phyloP scores from a whole-genome alignment of 2,329 filamentous ascomycete species.

The Monosporascus sp. region DNA sequence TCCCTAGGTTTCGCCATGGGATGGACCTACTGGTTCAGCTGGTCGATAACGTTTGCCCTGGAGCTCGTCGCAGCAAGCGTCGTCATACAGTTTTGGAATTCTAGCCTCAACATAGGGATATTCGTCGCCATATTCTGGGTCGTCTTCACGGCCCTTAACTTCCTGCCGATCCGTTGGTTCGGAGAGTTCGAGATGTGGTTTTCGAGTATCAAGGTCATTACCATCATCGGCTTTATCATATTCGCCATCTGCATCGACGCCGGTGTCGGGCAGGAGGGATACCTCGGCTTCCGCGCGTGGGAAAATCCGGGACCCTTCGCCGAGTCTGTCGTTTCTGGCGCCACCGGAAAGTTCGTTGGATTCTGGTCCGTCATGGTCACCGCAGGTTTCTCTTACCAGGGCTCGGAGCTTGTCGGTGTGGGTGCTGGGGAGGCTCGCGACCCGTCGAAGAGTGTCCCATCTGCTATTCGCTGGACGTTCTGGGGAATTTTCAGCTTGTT shows the following conservation, averaged over 20 bases:
- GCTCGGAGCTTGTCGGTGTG: slow-evolving; percentile 71
- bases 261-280: slow-evolving; percentile 63
- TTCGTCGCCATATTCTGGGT: slow-evolving; percentile 72
- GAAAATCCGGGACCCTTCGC: slow-evolving; percentile 62
- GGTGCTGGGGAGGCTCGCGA: slow-evolving; percentile 73
- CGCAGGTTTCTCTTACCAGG: slow-evolving; percentile 66
- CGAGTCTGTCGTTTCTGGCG: slow-evolving; percentile 49
- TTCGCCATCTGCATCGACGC: slow-evolving; percentile 72
- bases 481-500: slow-evolving; percentile 70
- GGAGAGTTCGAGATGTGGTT: slow-evolving; percentile 79
- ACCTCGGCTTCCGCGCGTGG: slow-evolving; percentile 72
- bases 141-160: slow-evolving; percentile 63
- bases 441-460: slow-evolving; percentile 66
- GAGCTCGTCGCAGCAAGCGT: slow-evolving; percentile 68
- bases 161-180: slow-evolving; percentile 66
- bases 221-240: slow-evolving; percentile 70
- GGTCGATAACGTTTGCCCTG: slow-evolving; percentile 65
- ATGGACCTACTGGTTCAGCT: slow-evolving; percentile 81
- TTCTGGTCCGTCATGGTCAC: slow-evolving; percentile 66
- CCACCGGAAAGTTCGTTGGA: slow-evolving; percentile 58
- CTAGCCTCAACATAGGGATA: slow-evolving; percentile 58
- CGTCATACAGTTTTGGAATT: slow-evolving; percentile 72
- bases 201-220: slow-evolving; percentile 70
- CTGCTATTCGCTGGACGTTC: slow-evolving; percentile 69
- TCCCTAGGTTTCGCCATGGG: slow-evolving; percentile 73